These are phyloP conservation scores for Tarenaya hassleriana DNA, from an alignment of 345 rosid species.

Conservation along the genomic window DNA sequence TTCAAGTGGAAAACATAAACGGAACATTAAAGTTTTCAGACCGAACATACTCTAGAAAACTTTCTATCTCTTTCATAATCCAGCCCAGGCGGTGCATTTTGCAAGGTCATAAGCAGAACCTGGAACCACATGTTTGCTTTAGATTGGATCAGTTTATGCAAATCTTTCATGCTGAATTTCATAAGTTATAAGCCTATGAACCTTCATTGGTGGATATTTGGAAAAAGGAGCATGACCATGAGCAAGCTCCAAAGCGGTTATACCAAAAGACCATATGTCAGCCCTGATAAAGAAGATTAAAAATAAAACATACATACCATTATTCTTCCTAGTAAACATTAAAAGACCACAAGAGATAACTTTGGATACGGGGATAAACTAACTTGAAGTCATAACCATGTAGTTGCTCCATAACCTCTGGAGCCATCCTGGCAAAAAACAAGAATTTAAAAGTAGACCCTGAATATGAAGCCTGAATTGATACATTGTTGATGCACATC, in stretches of 20 bases:
- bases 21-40: conserved; percentile 7
- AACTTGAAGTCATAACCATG: conserved; percentile 98
- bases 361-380: conserved; percentile 19
- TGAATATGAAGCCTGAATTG: conserved; percentile 7
- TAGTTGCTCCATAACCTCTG: conserved; percentile 98
- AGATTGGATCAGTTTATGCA: conserved; percentile 18
- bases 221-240: conserved; percentile 99
- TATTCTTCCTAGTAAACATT: conserved; percentile 7
- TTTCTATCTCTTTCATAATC: conserved; percentile 94
- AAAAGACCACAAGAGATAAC: conserved; percentile 18
- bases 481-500: background rate
- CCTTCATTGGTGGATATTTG: conserved; percentile 99
- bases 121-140: conserved; percentile 28
- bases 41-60: conserved; percentile 70
- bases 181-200: conserved; percentile 23
- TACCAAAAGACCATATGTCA: conserved; percentile 99
- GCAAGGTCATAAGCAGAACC: conserved; percentile 99
- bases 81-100: conserved; percentile 97
- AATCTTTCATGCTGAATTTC: conserved; percentile 10
- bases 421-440: conserved; percentile 82
- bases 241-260: conserved; percentile 97
- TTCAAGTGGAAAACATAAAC: background rate
- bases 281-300: conserved; percentile 53
- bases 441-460: conserved; percentile 5
- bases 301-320: conserved; percentile 23